Conservation (phyloP, 306 rosid genomes). For the Medicago arabica region DNA sequence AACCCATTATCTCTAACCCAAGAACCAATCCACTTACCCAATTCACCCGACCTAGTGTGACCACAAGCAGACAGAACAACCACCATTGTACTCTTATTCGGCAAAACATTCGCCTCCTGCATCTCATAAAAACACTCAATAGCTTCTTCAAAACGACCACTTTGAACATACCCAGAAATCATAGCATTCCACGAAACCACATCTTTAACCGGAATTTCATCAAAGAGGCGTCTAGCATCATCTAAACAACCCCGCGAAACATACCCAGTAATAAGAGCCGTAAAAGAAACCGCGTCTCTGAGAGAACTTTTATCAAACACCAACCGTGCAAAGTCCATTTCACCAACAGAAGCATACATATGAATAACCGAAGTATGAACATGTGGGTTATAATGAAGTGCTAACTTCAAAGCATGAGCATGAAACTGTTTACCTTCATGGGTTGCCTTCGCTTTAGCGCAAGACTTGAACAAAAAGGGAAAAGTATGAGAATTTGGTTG, state of each 20-base stretch:
- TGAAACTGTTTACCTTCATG: slow-evolving; percentile 72
- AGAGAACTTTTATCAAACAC: slow-evolving; percentile 69
- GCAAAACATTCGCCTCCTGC: slow-evolving; percentile 52
- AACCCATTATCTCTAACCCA: slow-evolving; percentile 64
- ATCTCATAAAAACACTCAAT: slow-evolving; percentile 60
- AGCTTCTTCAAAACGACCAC: slow-evolving; percentile 62
- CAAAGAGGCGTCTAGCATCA: slow-evolving; percentile 65
- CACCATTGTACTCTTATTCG: slow-evolving; percentile 68
- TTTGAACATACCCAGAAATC: slow-evolving; percentile 76
- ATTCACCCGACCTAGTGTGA: slow-evolving; percentile 54
- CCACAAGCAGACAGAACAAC: slow-evolving; percentile 76
- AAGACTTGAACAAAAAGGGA: slow-evolving; percentile 70
- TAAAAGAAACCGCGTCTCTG: slow-evolving; percentile 71
- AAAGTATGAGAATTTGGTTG: slow-evolving; percentile 79
- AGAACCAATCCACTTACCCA: slow-evolving; percentile 66
- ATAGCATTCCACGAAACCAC: slow-evolving; percentile 91
- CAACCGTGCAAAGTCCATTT: slow-evolving; percentile 56
- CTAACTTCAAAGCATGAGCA: slow-evolving; percentile 64
- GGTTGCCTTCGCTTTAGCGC: slow-evolving; percentile 56
- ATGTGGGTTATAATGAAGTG: slow-evolving; percentile 56
- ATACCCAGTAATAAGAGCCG: slow-evolving; percentile 74
- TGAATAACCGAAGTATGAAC: slow-evolving; percentile 69
- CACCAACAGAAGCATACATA: slow-evolving; percentile 64
- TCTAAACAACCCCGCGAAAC: slow-evolving; percentile 59
- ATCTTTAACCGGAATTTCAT: slow-evolving; percentile 63